phyloP scores from a whole-genome alignment of 345 rosid species.

The Reutealis trisperma region DNA sequence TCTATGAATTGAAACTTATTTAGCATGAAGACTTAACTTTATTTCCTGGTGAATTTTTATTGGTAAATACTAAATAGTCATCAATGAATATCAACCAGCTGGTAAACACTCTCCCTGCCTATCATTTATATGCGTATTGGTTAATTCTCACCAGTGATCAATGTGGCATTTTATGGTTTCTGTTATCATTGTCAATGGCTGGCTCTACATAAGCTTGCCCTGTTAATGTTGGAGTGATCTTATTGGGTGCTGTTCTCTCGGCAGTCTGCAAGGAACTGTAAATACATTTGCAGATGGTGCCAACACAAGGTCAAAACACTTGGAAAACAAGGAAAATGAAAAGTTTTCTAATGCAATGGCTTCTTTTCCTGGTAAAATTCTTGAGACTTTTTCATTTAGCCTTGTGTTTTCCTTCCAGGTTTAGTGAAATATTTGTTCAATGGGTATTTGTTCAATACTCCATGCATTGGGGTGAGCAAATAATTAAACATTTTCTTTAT shows the following conservation, averaged over 20 bases:
- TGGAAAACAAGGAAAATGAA: constrained; percentile 30
- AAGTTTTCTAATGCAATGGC: constrained; percentile 29
- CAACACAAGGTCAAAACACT: constrained; percentile 25
- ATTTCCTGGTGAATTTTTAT: no score
- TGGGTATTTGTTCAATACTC: neutral
- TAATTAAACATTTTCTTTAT: neutral
- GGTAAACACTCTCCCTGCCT: no score
- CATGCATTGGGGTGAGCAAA: neutral
- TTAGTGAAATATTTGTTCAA: neutral
- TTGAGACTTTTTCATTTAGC: constrained; percentile 9
- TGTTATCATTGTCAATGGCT: neutral
- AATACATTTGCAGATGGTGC: constrained; percentile 25
- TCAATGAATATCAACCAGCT: no score
- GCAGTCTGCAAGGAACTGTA: constrained; percentile 28
- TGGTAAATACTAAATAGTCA: no score
- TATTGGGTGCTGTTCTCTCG: constrained; percentile 22
- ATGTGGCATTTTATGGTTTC: neutral
- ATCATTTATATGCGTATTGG: no score
- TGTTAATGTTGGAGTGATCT: constrained; percentile 25
- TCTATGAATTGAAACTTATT: no score
- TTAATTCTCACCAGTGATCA: neutral
- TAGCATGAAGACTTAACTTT: no score
- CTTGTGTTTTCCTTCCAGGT: constrained; percentile 1
- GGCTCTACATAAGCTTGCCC: constrained; percentile 1
- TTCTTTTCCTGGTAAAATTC: constrained; percentile 42